Conservation (phyloP, 257 asterid species). For the Voacanga thouarsii region DNA sequence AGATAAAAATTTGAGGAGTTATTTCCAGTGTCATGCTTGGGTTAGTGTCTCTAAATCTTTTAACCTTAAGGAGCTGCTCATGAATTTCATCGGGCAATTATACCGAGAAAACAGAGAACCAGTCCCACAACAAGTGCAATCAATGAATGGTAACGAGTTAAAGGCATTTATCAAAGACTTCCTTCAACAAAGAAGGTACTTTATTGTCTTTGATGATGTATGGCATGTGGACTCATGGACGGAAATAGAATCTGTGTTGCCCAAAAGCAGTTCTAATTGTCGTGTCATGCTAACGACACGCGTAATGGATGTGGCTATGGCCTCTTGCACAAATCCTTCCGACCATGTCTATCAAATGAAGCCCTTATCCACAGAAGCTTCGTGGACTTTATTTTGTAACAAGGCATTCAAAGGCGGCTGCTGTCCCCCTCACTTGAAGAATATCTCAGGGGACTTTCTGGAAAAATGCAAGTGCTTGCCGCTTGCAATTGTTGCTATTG, state of each 20-base stretch:
- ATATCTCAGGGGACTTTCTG: slow-evolving; percentile 11
- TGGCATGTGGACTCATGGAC: too few relatives aligned
- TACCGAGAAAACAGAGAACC: background rate
- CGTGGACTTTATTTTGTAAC: slow-evolving; percentile 18
- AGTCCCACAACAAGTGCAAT: too few relatives aligned
- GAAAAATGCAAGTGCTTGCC: slow-evolving; percentile 25
- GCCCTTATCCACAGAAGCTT: slow-evolving; percentile 19
- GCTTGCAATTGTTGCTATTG: slow-evolving; percentile 18
- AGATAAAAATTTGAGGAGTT: background rate
- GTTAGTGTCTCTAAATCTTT: slow-evolving; percentile 2
- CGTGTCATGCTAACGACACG: slow-evolving; percentile 25
- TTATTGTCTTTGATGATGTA: too few relatives aligned
- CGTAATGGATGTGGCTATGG: slow-evolving; percentile 2
- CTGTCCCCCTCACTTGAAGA: slow-evolving; percentile 15
- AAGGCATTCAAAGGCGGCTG: slow-evolving; percentile 6
- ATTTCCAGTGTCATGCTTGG: slow-evolving; percentile 20
- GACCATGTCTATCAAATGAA: slow-evolving; percentile 12
- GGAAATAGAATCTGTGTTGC: slow-evolving; percentile 5
- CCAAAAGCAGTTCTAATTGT: slow-evolving; percentile 13
- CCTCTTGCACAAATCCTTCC: too few relatives aligned
- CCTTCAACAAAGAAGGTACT: too few relatives aligned
- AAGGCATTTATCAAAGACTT: too few relatives aligned
- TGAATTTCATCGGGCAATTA: slow-evolving; percentile 6
- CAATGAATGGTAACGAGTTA: too few relatives aligned
- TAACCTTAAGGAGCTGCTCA: slow-evolving; percentile 9